Base-by-base conservation (phyloP, 202 grass and related monocot genomes). In the Bolboschoenoplectus hybrid region DNA sequence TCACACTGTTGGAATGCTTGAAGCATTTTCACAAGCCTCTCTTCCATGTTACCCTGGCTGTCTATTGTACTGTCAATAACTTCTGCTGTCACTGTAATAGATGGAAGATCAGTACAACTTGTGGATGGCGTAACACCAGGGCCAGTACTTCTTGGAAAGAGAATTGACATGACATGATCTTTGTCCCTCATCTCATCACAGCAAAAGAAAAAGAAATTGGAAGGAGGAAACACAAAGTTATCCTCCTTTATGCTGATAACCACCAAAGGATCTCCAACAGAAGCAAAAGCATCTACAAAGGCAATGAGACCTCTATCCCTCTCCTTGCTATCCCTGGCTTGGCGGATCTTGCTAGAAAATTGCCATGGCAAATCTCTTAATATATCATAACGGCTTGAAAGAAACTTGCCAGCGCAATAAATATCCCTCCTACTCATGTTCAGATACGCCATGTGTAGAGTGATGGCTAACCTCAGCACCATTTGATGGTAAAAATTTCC, bases 391-490 rank as follows among this genome's bases (percentile, higher is more conserved):
- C 50, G 1, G 11, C 1, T 5, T 2, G 1, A 0, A 36, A 97
- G 89, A 89, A 87, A 87, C 34, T 4, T 13, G 43, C 53, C 74
- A 9, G 89, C 41, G 1, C 81, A 85, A 74, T 88, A 85, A 82
- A 77, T 82, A 66, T 67, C n/a, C 1, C 26, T 26, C 26, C 7
- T 20, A 46, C 43, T 5, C 62, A 68, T 5, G 47, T 87, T 91
- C 61, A 92, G 6, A 61, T 81, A 81, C 50, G 86, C 38, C 13
- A 92, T 34, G 87, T 90, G 88, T 26, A 94, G 85, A 16, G 78
- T 82, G 16, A 85, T 75, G 51, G 94, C 89, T 52, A 97, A 65
- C 82, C 85, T 93, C 51, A 91, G 58, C 0, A 90, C 56, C 67
- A 94, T 84, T 46, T 68, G 78, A 32, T 12, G 1, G 9, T 87